These are phyloP conservation scores for Pelargonium fulgidum DNA, from an alignment of 441 rosid genomes.

Conservation along the genomic window DNA sequence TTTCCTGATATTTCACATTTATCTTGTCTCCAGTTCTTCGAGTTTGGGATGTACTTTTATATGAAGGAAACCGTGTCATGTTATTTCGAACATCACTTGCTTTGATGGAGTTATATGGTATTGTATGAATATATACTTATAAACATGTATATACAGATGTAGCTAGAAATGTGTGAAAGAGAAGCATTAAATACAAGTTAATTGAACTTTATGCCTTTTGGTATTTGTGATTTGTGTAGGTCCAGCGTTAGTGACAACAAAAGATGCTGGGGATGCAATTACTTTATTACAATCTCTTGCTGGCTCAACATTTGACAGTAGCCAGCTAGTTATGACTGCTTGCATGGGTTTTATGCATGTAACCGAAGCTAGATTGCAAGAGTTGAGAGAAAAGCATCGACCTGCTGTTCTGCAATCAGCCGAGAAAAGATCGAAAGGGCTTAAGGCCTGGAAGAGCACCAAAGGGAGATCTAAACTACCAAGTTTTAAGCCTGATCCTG, in stretches of 20 bases:
- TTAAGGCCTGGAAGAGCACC: constrained; percentile 45
- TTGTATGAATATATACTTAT: constrained; percentile 21
- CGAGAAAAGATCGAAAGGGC: constrained; percentile 42
- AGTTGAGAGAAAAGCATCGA: constrained; percentile 50
- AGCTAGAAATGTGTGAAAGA: background rate
- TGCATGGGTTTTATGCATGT: constrained; percentile 61
- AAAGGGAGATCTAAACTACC: constrained; percentile 55
- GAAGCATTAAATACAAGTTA: background rate
- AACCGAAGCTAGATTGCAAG: constrained; percentile 51
- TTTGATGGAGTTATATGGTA: constrained; percentile 72
- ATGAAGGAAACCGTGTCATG: constrained; percentile 73
- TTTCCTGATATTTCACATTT: constrained; percentile 11
- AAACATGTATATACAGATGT: background rate
- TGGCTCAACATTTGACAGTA: constrained; percentile 71
- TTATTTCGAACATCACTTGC: constrained; percentile 73
- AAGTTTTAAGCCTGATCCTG: constrained; percentile 50
- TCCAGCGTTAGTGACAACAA: constrained; percentile 58
- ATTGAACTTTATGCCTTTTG: background rate
- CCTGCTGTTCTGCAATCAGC: constrained; percentile 42
- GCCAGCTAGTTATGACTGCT: constrained; percentile 65
- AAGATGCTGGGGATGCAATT: constrained; percentile 70
- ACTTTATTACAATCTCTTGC: constrained; percentile 57
- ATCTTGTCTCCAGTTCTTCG: constrained; percentile 46
- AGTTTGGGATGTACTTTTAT: constrained; percentile 75
- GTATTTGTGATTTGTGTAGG: constrained; percentile 30